Evolutionary conservation across 202 grass and related monocot species (phyloP).

Genomic region (Sporobolus alterniflorus): DNA sequence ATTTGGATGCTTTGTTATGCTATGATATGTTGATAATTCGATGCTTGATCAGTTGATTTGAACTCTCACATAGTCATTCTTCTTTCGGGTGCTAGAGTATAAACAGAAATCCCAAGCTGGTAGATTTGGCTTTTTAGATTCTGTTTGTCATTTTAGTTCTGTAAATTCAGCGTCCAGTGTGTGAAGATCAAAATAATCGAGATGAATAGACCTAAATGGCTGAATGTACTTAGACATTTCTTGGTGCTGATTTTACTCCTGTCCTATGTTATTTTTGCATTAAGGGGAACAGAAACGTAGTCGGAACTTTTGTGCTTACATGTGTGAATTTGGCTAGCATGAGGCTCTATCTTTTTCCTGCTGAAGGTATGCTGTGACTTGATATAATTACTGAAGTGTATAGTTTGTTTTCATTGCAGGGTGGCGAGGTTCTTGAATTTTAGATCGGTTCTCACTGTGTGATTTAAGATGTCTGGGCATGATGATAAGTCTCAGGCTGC

Average conservation of each 20-base stretch:
- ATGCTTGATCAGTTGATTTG: neutral
- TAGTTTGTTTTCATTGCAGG: conserved; percentile 24
- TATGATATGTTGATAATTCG: neutral
- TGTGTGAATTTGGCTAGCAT: neutral
- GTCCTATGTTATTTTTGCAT: neutral
- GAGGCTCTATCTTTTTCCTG: neutral
- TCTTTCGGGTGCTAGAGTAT: neutral
- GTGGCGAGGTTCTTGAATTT: neutral
- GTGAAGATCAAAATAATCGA: neutral
- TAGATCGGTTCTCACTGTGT: neutral
- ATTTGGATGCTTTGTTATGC: neutral
- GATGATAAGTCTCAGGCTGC: conserved; percentile 60
- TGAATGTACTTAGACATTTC: neutral
- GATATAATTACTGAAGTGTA: neutral
- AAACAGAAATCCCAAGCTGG: neutral
- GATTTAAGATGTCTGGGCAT: conserved; percentile 47
- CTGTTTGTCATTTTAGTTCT: neutral
- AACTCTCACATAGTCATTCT: neutral
- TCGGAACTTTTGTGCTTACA: neutral
- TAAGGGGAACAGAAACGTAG: neutral
- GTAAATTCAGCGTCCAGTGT: neutral
- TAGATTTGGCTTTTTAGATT: neutral
- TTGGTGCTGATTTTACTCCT: neutral
- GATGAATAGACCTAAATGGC: neutral
- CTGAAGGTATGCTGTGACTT: neutral